phyloP scores from a whole-genome alignment of 1,139 yeast species.

The Diutina sp. region DNA sequence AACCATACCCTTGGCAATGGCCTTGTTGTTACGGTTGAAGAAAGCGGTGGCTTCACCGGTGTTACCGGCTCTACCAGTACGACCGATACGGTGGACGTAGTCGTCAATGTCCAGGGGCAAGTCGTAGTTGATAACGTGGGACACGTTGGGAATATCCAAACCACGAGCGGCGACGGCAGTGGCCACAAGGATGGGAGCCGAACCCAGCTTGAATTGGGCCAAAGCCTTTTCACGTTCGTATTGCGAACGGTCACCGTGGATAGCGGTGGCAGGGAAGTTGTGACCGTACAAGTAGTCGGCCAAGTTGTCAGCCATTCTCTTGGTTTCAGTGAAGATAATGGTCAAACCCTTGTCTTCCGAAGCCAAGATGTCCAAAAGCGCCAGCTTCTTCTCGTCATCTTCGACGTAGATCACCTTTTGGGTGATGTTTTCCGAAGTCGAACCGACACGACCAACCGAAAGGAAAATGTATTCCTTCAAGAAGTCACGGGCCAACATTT shows the following conservation, averaged over 20 bases:
- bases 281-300: slow-evolving; percentile 86
- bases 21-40: slow-evolving; percentile 91
- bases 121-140: slow-evolving; percentile 94
- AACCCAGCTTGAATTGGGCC: slow-evolving; percentile 75
- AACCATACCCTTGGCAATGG: slow-evolving; percentile 76
- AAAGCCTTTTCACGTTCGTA: slow-evolving; percentile 96
- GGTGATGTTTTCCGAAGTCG: slow-evolving; percentile 89
- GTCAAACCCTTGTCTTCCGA: slow-evolving; percentile 79
- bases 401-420: slow-evolving; percentile 90
- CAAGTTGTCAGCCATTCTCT: slow-evolving; percentile 94
- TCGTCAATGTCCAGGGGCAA: slow-evolving; percentile 96
- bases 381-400: slow-evolving; percentile 88
- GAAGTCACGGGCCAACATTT: slow-evolving; percentile 94
- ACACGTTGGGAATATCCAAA: slow-evolving; percentile 96
- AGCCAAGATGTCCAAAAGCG: slow-evolving; percentile 67
- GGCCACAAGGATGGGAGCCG: slow-evolving; percentile 93
- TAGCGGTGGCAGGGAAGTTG: slow-evolving; percentile 93
- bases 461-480: slow-evolving; percentile 89
- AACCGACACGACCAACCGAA: slow-evolving; percentile 54
- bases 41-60: slow-evolving; percentile 97
- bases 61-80: slow-evolving; percentile 99
- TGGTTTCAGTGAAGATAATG: slow-evolving; percentile 92
- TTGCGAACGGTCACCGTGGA: slow-evolving; percentile 98
- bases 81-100: slow-evolving; percentile 98
- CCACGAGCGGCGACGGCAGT: slow-evolving; percentile 99